Evolutionary conservation across 2,329 filamentous ascomycete genomes (phyloP).

Genomic region (Domatiomyces catenatus): DNA sequence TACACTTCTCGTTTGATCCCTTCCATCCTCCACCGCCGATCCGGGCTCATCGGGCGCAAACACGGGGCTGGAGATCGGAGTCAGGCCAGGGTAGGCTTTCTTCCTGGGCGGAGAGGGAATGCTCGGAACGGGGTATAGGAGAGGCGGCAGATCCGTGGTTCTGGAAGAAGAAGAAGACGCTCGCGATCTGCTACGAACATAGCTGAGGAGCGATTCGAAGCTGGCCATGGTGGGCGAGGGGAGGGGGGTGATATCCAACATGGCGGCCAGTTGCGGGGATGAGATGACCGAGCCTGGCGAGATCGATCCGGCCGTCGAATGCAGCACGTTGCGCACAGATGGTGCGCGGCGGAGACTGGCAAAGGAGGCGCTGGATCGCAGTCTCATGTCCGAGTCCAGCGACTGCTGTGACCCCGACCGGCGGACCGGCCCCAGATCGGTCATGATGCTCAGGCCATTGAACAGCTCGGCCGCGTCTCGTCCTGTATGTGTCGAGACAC

Average conservation of each 20-base stretch:
- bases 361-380: constrained; percentile 28
- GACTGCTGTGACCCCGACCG: constrained; percentile 11
- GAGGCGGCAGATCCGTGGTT: constrained; percentile 15
- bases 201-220: constrained; percentile 51
- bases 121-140: constrained; percentile 3
- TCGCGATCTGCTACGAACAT: constrained; percentile 27
- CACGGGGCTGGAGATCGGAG: constrained; percentile 10
- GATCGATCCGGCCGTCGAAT: constrained; percentile 29
- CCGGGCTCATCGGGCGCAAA: constrained; percentile 10
- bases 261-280: constrained; percentile 58
- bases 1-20: constrained; percentile 55
- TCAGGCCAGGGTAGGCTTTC: constrained; percentile 28
- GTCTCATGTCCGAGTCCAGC: constrained; percentile 19
- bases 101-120: constrained; percentile 19
- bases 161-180: constrained; percentile 27
- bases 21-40: constrained; percentile 21
- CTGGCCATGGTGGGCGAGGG: constrained; percentile 59
- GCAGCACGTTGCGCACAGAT: constrained; percentile 28
- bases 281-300: constrained; percentile 53
- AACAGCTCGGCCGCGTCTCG: constrained; percentile 11
- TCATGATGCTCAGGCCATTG: constrained; percentile 15
- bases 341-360: constrained; percentile 30
- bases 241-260: constrained; percentile 65
- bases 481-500: not conserved
- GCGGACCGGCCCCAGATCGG: constrained; percentile 9